Base-by-base conservation (phyloP, 768 basidiomycete genomes). In the Saitozyma sp. region DNA sequence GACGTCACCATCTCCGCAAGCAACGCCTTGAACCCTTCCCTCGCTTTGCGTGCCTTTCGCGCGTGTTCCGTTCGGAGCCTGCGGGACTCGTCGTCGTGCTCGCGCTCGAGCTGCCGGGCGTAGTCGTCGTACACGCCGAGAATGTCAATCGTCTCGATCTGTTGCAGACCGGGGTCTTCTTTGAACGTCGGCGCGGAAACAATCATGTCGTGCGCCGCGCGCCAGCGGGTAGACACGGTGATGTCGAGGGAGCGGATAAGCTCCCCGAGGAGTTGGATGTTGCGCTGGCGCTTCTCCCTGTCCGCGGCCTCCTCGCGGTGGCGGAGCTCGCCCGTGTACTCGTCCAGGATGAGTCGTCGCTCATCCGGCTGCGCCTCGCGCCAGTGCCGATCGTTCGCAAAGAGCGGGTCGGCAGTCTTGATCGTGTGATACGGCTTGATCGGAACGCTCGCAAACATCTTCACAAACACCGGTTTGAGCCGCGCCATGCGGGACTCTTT, bases 41-140 rank as follows among this genome's bases (percentile, higher is more conserved):
- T 82, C 0, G 92, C 89, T 79, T 92, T 95, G 64, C 96, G 83
- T 70, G 93, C 92, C 70, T 84, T 86, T 59, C 93, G 83, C 0
- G 87, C 86, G 78, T 90, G 90, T 73, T 93, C 90, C 10, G 92
- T 89, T 65, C 91, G 88, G 6, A 85, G 80, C 63, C 88, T 84
- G 29, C 90, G 84, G 82, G 87, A 87, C 73, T 91, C 87, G 67
- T 94, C 91, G 61, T 95, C 92, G 66, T 91, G 91, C 75, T 95
- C 93, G 57, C 90, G 85, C 79, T 97, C 92, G 41, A 91, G 85
- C 14, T 92, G 87, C 60, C 89, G 86, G 62, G 91, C 89, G 75
- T 94, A 94, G 76, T 94, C 92, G 77, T 99, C 96, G 69, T 93
- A 98, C 0, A 92, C 90, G 43, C 90, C 85, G 20, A 99, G 83